phyloP scores from a whole-genome alignment of 805 yeast species.

The Candida jianshihensis region DNA sequence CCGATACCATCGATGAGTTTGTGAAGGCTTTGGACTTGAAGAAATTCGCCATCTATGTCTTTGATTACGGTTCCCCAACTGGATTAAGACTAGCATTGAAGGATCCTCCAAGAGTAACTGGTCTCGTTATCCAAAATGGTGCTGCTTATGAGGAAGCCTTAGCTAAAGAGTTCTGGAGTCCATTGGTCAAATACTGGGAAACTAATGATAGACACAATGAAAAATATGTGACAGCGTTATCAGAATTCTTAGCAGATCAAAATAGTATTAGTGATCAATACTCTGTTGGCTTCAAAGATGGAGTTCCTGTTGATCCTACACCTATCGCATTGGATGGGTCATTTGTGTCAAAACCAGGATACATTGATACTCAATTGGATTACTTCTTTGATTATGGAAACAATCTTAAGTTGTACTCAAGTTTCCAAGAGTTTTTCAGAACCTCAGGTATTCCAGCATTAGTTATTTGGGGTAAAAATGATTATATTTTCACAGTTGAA shows the following conservation, averaged over 20 bases:
- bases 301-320: constrained; percentile 26
- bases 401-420: constrained; percentile 30
- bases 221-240: constrained; percentile 7
- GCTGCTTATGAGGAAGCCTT: constrained; percentile 39
- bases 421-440: constrained; percentile 29
- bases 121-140: constrained; percentile 35
- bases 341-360: constrained; percentile 21
- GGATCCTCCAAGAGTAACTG: constrained; percentile 24
- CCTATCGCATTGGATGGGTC: constrained; percentile 25
- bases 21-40: constrained; percentile 21
- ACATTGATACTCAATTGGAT: constrained; percentile 26
- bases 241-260: constrained; percentile 15
- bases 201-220: constrained; percentile 12
- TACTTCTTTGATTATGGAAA: constrained; percentile 30
- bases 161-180: constrained; percentile 32
- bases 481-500: constrained; percentile 25
- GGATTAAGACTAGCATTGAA: constrained; percentile 32
- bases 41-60: constrained; percentile 29
- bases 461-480: constrained; percentile 36
- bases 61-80: constrained; percentile 40
- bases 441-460: constrained; percentile 28
- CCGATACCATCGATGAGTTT: constrained; percentile 27
- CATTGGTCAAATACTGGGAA: constrained; percentile 28
- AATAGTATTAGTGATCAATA: constrained; percentile 25
- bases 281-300: constrained; percentile 23